phyloP scores from a whole-genome alignment of 2,329 filamentous ascomycete species.

The Ramichloridium luteum region DNA sequence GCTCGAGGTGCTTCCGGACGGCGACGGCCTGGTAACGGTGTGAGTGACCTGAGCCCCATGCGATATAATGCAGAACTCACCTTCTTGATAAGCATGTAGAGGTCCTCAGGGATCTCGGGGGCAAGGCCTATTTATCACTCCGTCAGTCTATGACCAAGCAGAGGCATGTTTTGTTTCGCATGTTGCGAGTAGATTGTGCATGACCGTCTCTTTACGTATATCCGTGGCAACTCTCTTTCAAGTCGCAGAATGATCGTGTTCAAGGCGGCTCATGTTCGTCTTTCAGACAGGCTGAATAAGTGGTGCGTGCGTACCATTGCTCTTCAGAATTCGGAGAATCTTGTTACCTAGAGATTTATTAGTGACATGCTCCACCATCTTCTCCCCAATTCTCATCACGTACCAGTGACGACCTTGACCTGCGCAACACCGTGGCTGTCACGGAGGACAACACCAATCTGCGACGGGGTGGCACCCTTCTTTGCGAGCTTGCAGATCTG shows the following conservation, averaged over 20 bases:
- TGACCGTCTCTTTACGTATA: conserved; percentile 2
- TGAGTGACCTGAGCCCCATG: no score
- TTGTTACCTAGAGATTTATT: conserved; percentile 81
- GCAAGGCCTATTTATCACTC: conserved; percentile 68
- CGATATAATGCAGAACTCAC: conserved; percentile 36
- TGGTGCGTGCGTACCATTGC: conserved; percentile 60
- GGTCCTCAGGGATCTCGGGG: conserved; percentile 96
- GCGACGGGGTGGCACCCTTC: conserved; percentile 96
- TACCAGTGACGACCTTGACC: conserved; percentile 95
- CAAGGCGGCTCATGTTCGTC: conserved; percentile 8
- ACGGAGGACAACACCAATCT: conserved; percentile 97
- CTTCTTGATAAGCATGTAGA: conserved; percentile 99
- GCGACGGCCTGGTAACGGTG: conserved; percentile 71
- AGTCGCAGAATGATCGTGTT: conserved; percentile 5
- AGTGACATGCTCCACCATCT: conserved; percentile 5
- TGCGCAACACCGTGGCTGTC: conserved; percentile 97
- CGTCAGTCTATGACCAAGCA: conserved; percentile 33
- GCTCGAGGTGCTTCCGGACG: conserved; percentile 99
- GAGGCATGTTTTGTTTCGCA: conserved; percentile 27
- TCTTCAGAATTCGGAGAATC: conserved; percentile 98
- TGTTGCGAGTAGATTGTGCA: no score
- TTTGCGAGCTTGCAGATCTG: conserved; percentile 98
- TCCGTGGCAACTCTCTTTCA: background rate
- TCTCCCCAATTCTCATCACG: conserved; percentile 24
- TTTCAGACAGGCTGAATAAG: conserved; percentile 34